Base-by-base conservation (phyloP, 1,284 basidiomycete species). In the Vanrija sp. region DNA sequence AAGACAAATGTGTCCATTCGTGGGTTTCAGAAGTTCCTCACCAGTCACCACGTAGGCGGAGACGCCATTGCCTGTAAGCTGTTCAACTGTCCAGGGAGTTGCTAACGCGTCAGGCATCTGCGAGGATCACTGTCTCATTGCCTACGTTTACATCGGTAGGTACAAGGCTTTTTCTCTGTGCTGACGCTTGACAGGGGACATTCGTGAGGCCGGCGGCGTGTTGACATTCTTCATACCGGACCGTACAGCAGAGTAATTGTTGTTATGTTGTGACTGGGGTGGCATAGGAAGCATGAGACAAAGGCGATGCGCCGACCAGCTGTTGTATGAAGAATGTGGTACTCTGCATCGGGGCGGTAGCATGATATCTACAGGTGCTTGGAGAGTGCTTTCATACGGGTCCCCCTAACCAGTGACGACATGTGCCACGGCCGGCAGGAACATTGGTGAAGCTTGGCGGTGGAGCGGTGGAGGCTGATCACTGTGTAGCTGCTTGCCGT, bases 161-260 rank as follows among this genome's bases (percentile, higher is more conserved):
- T 61, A 45, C 5, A 6, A 1, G 25, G 26, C 18, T 14, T 34
- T 4, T 4, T n/a, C 19, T 5, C 5, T 2, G 38, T 45, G 43
- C 50, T 58, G 23, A 55, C 45, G 5, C 1, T 43, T 16, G 3
- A 4, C 54, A 78, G 76, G 91, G 8, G 87, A 90, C 46, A 81
- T 87, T 12, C 83, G 84, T 14, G 87, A 91, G 57, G 84, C 86
- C 0, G 89, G 89, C 43, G 91, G 90, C 1, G 89, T 93, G 25
- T 80, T 93, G 64, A 93, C 91, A 1, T 92, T 90, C 71, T 94
- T 92, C 73, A 86, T 93, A 43, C 91, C 91, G 29, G 70, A 68
- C 29, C 73, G 72, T 49, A 60, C 57, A 3, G 49, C 53, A 14
- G 63, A 55, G 42, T 59, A 43, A 45, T 1, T 18, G 14, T 3